A percentile compares a stretch with the other conserved stretches of the same genome.
Evolutionary conservation across 768 basidiomycete genomes (phyloP).

Genomic region (Boletus bicolor): DNA sequence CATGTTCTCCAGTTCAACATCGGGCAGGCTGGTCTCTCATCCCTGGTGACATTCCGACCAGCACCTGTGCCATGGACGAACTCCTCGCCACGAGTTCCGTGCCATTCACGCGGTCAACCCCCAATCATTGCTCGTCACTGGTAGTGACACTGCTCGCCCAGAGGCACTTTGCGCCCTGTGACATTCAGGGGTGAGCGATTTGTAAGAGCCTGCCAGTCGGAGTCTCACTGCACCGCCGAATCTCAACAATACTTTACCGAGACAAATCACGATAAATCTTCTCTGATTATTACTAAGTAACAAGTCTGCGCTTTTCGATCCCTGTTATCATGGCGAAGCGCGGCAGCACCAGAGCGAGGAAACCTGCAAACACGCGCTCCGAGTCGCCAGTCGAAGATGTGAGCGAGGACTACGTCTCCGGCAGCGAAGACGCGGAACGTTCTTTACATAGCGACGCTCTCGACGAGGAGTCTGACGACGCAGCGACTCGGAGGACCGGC

Average conservation of each 20-base stretch:
- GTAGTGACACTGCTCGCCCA: neutral
- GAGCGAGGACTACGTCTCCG: constrained; percentile 10
- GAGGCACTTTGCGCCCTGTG: too few relatives aligned
- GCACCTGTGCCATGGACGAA: too few relatives aligned
- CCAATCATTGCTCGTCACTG: too few relatives aligned
- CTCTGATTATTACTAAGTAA: neutral
- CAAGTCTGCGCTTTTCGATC: neutral
- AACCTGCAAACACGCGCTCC: neutral
- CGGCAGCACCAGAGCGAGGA: constrained; percentile 1
- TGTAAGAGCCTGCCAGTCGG: too few relatives aligned
- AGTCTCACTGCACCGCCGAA: too few relatives aligned
- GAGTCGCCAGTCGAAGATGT: constrained; percentile 8
- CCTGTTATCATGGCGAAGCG: constrained; percentile 18
- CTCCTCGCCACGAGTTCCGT: too few relatives aligned
- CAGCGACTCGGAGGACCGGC: neutral
- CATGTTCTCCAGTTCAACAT: too few relatives aligned
- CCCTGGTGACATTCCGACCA: too few relatives aligned
- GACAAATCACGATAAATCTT: neutral
- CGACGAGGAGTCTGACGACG: constrained; percentile 38
- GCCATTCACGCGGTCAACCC: too few relatives aligned
- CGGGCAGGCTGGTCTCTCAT: too few relatives aligned
- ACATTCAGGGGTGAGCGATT: neutral
- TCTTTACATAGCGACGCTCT: constrained; percentile 44
- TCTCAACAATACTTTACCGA: neutral
- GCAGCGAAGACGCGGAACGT: constrained; percentile 7